phyloP scores from a whole-genome alignment of 1,139 yeast genomes.

The Kodamaea sp. region DNA sequence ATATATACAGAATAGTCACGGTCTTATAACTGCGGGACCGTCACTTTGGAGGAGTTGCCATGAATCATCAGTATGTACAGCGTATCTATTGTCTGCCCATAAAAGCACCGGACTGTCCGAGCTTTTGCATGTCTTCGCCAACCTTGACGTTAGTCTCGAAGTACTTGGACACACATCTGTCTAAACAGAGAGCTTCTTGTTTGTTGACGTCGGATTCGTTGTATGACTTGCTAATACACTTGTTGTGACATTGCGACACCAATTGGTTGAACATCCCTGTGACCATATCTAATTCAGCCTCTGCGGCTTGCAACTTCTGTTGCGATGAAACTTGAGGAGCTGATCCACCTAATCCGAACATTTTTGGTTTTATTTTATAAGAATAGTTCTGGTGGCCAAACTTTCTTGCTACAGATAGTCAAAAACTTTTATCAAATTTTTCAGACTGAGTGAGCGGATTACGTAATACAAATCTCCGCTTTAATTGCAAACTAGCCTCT shows the following conservation, averaged over 20 bases:
- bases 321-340: slow-evolving; percentile 72
- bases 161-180: slow-evolving; percentile 96
- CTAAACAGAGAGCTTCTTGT: slow-evolving; percentile 88
- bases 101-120: slow-evolving; percentile 60
- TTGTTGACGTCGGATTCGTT: slow-evolving; percentile 77
- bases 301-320: slow-evolving; percentile 71
- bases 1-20: slow-evolving; percentile 7
- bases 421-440: slow-evolving; percentile 6
- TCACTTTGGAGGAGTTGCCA: background rate
- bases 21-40: too few relatives aligned
- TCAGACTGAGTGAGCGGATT: slow-evolving; percentile 8
- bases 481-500: too few relatives aligned
- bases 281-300: slow-evolving; percentile 95
- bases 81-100: slow-evolving; percentile 44
- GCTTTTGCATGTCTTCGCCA: slow-evolving; percentile 84
- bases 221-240: slow-evolving; percentile 75
- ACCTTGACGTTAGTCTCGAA: slow-evolving; percentile 95
- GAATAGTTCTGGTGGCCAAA: slow-evolving; percentile 6
- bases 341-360: slow-evolving; percentile 82
- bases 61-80: background rate
- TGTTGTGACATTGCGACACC: slow-evolving; percentile 82
- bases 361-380: slow-evolving; percentile 14
- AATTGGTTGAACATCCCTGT: slow-evolving; percentile 94
- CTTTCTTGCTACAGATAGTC: slow-evolving; percentile 7
- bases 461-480: too few relatives aligned